phyloP scores from a whole-genome alignment of 495 filamentous ascomycete genomes.

The Hypoxylon cercidicola region DNA sequence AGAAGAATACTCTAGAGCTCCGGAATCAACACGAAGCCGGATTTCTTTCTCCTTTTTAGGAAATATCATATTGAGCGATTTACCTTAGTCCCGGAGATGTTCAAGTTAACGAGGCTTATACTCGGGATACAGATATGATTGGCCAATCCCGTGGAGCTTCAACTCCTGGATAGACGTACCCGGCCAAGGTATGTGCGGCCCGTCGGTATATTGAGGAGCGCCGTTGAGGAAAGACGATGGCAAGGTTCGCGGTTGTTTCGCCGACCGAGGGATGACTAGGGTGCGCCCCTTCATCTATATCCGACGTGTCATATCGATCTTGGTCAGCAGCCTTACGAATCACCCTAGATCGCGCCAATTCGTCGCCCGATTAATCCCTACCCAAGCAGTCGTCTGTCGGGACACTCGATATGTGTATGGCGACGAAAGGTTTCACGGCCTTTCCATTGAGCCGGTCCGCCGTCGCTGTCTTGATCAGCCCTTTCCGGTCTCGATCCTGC shows the following conservation, averaged over 20 bases:
- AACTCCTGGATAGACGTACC: too few relatives aligned
- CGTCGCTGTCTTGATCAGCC: not conserved
- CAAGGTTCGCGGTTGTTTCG: not conserved
- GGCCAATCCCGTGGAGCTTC: too few relatives aligned
- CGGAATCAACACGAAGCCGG: too few relatives aligned
- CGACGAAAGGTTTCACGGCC: not conserved
- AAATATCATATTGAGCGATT: too few relatives aligned
- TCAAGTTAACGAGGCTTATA: too few relatives aligned
- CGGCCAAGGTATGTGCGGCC: too few relatives aligned
- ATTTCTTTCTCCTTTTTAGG: too few relatives aligned
- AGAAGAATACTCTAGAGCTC: too few relatives aligned
- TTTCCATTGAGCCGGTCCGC: not conserved
- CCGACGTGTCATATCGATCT: slow-evolving; percentile 1
- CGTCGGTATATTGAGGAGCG: not conserved
- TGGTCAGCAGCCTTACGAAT: slow-evolving; percentile 7
- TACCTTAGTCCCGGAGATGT: too few relatives aligned
- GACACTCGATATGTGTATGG: not conserved
- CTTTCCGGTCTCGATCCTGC: not conserved
- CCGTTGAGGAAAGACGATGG: not conserved
- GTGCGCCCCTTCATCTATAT: not conserved
- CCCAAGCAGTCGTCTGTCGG: not conserved
- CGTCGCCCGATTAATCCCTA: not conserved
- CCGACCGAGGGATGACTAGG: not conserved
- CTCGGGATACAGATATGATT: too few relatives aligned
- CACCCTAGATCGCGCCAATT: slow-evolving; percentile 4